A percentile compares a stretch with the other conserved stretches of the same genome.
Evolutionary conservation across 164 flowering plant genomes (phyloP).

Genomic region (Saururus chinensis): DNA sequence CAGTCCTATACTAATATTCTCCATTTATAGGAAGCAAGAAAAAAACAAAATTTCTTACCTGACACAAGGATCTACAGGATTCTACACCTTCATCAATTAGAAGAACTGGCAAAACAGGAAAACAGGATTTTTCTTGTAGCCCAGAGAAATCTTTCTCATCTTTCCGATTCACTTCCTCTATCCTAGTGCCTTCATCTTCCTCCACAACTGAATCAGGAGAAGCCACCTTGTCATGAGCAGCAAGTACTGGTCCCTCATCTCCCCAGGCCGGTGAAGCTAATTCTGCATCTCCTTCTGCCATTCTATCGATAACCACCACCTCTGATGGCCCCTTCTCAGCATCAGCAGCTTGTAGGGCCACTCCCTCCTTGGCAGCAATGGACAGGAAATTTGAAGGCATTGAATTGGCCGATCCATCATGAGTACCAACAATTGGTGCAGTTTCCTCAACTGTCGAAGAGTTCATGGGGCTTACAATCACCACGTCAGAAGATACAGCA

Average conservation of each 20-base stretch:
- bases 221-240: background rate
- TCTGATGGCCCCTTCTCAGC: background rate
- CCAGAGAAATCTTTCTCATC: constrained; percentile 6
- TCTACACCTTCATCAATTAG: constrained; percentile 10
- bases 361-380: background rate
- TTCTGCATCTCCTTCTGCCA: background rate
- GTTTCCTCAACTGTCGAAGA: background rate
- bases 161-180: background rate
- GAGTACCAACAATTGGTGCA: background rate
- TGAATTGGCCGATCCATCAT: background rate
- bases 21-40: constrained; percentile 22
- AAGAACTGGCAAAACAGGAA: constrained; percentile 8
- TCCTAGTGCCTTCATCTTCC: background rate
- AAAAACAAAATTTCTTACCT: constrained; percentile 57
- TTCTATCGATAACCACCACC: background rate
- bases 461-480: too few species aligned
- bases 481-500: background rate
- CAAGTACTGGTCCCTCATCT: background rate
- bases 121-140: constrained; percentile 14
- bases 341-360: background rate
- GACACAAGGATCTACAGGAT: constrained; percentile 18
- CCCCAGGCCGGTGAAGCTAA: background rate
- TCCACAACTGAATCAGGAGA: background rate
- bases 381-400: too few species aligned
- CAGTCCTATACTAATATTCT: background rate